Base-by-base conservation (phyloP, 2,329 filamentous ascomycete genomes). In the Verruconis gallopava region DNA sequence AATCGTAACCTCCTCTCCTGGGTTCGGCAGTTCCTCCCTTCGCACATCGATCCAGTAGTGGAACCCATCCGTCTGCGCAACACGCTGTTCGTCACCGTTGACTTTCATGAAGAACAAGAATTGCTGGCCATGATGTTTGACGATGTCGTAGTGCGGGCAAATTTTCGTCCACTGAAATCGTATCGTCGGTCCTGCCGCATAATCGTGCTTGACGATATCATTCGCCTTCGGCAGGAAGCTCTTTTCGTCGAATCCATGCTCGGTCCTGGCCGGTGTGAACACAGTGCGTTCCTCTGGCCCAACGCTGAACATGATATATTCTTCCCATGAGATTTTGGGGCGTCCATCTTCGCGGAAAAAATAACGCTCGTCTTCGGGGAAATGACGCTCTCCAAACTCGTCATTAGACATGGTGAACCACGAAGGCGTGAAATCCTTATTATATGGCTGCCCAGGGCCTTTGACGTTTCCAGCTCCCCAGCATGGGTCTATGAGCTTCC, bases 401-500 rank as follows among this genome's bases (percentile, higher is more conserved):
- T 89, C 80, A 55, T 95, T 95, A 4, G 66, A 59, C 57, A 71
- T 70, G 19, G 67, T 71, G 54, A 80, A 80, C 48, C 64, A 58
- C 3, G 68, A 59, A 0, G 85, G 75, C 1, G 67, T 71, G 58
- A 95, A 93, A 3, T 66, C 56, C 50, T 80, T 72, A 34, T 72
- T 72, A 62, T 86, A 95, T 1, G 66, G 59, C 18, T 71, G 61
- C 13, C 66, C 67, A 54, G 58, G 46, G 2, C 65, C 66, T 34
- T 68, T 61, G 5, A 93, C 61, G 47, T 75, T 67, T 2, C 89
- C 89, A 0, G 89, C 85, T 30, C 91, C 91, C 91, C 91, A 98
- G 56, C 89, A 96, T 1, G 81, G 63, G 54, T 98, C 91, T 38
- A 96, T 64, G 1, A 96, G 71, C 61, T 95, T 94, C 89, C 89